Evolutionary conservation across 2,329 filamentous ascomycete genomes (phyloP), one percentile per base, ranked within the genome.

Genomic region (Nemania diffusa): DNA sequence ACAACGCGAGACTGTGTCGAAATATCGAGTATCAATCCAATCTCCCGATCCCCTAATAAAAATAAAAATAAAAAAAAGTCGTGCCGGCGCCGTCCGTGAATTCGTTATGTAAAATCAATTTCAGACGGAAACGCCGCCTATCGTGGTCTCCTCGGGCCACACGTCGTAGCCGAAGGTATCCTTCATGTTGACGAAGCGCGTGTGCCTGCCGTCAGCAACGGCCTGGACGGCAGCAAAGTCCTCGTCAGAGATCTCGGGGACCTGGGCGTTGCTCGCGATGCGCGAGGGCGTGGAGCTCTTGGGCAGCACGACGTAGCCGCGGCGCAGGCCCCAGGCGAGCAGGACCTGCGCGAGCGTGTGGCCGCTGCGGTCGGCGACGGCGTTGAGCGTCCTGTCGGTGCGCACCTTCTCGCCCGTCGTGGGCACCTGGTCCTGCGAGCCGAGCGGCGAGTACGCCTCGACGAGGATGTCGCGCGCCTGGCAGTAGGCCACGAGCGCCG

Each of bases 121-220:
- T 9, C 13, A 32, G 1, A 66, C 50, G 2, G 67, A 64, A 20
- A 64, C 46, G 2, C 67, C 62, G 37, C 55, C 26, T 2, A 65
- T 22, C 8, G 37, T 59, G 5, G 57, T 64, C 81, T 90, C 87
- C 74, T 89, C 86, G 0, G 88, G 84, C 88, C 88, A 90, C 57
- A 92, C 86, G 73, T 93, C 84, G 77, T 91, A 92, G 6, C 91
- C 91, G 78, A 93, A 93, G 0, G 89, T 92, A 71, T 92, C 90
- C 84, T 92, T 93, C 91, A 93, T 93, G 81, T 93, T 92, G 66
- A 93, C 91, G 75, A 93, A 93, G 42, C 91, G 87, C 27, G 85
- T 87, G 78, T 91, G 88, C 58, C 90, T 84, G 40, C 88, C 88
- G 76, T 87, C 84, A 0, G 90, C 89, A 7, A 92, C 90, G 68